These are phyloP conservation scores for Aphanomyces astaci DNA, from an alignment of 352 stramenopile genomes.

Conservation along the genomic window DNA sequence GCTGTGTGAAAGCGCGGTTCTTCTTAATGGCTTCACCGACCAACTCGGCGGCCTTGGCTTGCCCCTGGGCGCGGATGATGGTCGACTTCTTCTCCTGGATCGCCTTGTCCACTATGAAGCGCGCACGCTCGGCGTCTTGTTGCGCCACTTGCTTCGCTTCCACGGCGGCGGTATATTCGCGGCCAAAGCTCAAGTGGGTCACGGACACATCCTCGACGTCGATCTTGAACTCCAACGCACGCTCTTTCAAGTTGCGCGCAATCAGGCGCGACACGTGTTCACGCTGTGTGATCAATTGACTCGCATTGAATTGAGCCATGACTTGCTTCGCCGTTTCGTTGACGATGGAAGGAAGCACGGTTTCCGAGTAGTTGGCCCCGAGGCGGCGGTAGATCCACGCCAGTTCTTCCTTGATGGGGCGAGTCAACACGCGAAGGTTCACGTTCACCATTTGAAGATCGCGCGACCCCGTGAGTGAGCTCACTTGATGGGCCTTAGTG, in stretches of 20 bases:
- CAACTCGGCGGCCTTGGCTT: constrained; percentile 97
- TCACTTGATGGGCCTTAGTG: constrained; percentile 89
- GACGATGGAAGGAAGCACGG: constrained; percentile 97
- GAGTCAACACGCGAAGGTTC: constrained; percentile 97
- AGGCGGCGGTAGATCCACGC: constrained; percentile 96
- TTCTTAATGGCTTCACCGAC: constrained; percentile 98
- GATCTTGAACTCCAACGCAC: constrained; percentile 89
- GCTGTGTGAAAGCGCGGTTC: constrained; percentile 99
- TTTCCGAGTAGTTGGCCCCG: constrained; percentile 96
- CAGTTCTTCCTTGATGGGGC: constrained; percentile 88
- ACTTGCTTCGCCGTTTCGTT: constrained; percentile 99
- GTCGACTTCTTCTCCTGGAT: constrained; percentile 99
- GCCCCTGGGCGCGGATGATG: constrained; percentile 95
- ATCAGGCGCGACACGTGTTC: constrained; percentile 94
- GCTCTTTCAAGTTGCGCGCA: constrained; percentile 84
- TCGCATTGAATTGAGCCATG: constrained; percentile 98
- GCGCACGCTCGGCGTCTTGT: constrained; percentile 97
- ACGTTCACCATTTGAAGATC: constrained; percentile 99
- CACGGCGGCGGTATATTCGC: constrained; percentile 98
- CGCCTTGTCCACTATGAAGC: constrained; percentile 98
- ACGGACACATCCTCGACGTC: constrained; percentile 98
- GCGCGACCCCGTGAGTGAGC: constrained; percentile 89
- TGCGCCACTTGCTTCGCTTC: constrained; percentile 99
- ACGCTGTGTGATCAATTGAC: constrained; percentile 98
- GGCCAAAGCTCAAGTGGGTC: constrained; percentile 97